Evolutionary conservation across 108 stramenopile species (phyloP).

Genomic region (Nitzschia sp.): DNA sequence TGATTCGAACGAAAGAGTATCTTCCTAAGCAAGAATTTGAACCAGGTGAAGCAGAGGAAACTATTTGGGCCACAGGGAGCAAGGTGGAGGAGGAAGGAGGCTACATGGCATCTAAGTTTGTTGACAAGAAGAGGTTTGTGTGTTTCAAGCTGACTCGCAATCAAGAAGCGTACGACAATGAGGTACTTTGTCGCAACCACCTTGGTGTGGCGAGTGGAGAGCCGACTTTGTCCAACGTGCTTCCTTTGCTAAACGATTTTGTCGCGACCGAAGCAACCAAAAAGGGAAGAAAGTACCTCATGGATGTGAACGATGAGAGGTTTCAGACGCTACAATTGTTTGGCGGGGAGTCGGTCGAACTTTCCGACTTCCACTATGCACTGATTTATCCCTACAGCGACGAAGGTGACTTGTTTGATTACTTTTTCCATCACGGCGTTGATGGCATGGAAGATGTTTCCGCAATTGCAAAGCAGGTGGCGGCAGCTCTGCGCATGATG

Average conservation of each 20-base stretch:
- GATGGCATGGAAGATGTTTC: conserved; percentile 22
- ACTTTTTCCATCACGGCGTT: conserved; percentile 40
- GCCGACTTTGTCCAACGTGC: conserved; percentile 17
- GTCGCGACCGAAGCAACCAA: conserved; percentile 22
- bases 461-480: conserved; percentile 41
- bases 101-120: conserved; percentile 35
- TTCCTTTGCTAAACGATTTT: conserved; percentile 35
- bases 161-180: conserved; percentile 48
- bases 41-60: conserved; percentile 46
- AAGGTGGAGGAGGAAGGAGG: conserved; percentile 36
- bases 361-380: conserved; percentile 55
- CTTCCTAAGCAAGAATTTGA: conserved; percentile 27
- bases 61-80: conserved; percentile 50
- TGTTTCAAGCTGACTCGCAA: conserved; percentile 66
- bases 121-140: conserved; percentile 36
- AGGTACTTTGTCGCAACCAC: conserved; percentile 48
- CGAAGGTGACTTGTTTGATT: conserved; percentile 55
- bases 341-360: conserved; percentile 27
- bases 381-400: conserved; percentile 57
- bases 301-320: conserved; percentile 45
- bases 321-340: conserved; percentile 35
- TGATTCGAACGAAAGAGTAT: conserved; percentile 32
- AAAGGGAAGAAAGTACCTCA: conserved; percentile 40
- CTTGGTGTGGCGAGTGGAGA: conserved; percentile 25
- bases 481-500: conserved; percentile 46